Evolutionary conservation across 805 yeast species (phyloP), one percentile per base, ranked within the genome.

Genomic region (Starmerella vaccinii): DNA sequence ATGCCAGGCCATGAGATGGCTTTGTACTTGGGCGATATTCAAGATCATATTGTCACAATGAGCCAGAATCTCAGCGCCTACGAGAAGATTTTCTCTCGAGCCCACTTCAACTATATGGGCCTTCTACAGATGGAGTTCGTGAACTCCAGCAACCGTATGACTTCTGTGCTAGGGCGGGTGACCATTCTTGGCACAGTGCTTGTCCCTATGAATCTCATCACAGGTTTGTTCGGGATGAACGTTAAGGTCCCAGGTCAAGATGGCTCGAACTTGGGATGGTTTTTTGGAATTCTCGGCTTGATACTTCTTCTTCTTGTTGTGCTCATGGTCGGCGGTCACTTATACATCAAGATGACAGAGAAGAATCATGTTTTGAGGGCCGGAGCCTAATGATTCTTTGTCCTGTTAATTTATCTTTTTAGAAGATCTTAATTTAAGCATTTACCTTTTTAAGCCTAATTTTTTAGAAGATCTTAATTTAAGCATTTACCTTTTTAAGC

Each of bases 31-130:
- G 96, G 96, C 51, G 97, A 89, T 77, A 89, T 89, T 63, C 96
- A 88, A 69, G 97, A 89, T 74, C 97, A 89, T 76, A 84, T 90
- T 61, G 81, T 89, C 52, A 90, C 97, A 16, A 90, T 90, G 97
- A 84, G 80, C 67, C 96, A 88, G 69, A 89, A 87, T 62, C 74
- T 90, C 63, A 68, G 82, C 39, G 84, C 95, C 3, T 89, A 87
- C 63, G 98, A 90, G 65, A 89, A 89, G 74, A 90, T 90, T 61
- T 83, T 90, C 64, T 81, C 94, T 41, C 76, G 97, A 59, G 82
- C 95, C 1, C 97, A 90, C 65, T 76, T 95, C 16, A 90, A 89
- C 62, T 90, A 90, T 65, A 71, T 90, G 65, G 96, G 97, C 0
- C 96, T 88, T 63, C 71, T 90, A 59, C 97, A 89, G 68, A 96